phyloP scores from a whole-genome alignment of 441 rosid genomes.

The Syzygium malaccense region DNA sequence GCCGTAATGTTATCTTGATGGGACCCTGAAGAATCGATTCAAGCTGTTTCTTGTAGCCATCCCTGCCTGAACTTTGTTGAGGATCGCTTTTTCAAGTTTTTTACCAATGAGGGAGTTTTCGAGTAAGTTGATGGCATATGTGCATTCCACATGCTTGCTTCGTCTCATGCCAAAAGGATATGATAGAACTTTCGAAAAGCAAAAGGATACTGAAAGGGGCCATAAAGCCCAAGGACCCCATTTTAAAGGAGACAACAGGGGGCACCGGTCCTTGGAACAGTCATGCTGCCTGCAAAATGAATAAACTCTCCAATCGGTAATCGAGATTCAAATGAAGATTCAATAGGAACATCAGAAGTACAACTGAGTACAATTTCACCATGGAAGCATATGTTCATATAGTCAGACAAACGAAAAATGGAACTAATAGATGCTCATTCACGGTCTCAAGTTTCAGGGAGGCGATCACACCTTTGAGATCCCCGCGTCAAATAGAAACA shows the following conservation, averaged over 20 bases:
- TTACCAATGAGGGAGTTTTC: not conserved
- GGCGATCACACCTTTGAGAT: not conserved
- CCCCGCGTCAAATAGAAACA: not conserved
- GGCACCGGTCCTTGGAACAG: conserved; percentile 97
- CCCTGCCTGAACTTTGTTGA: conserved; percentile 66
- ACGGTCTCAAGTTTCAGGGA: not conserved
- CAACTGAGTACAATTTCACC: not conserved
- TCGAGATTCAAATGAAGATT: not conserved
- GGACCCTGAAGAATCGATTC: conserved; percentile 73
- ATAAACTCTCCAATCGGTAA: not conserved
- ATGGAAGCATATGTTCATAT: not conserved
- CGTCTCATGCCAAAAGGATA: not conserved
- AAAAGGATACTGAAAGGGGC: conserved; percentile 70
- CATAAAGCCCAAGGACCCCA: conserved; percentile 92
- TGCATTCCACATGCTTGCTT: not conserved
- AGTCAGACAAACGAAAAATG: not conserved
- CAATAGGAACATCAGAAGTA: not conserved
- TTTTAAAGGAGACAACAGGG: conserved; percentile 82
- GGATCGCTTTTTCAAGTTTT: conserved; percentile 6
- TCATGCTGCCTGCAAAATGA: conserved; percentile 71
- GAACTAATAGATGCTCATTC: not conserved
- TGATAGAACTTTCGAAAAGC: not conserved
- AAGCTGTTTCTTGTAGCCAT: conserved; percentile 69
- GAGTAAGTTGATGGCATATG: not conserved
- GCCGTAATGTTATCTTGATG: conserved; percentile 75